Evolutionary conservation across 768 basidiomycete genomes (phyloP).

Genomic region (Chiua virens): DNA sequence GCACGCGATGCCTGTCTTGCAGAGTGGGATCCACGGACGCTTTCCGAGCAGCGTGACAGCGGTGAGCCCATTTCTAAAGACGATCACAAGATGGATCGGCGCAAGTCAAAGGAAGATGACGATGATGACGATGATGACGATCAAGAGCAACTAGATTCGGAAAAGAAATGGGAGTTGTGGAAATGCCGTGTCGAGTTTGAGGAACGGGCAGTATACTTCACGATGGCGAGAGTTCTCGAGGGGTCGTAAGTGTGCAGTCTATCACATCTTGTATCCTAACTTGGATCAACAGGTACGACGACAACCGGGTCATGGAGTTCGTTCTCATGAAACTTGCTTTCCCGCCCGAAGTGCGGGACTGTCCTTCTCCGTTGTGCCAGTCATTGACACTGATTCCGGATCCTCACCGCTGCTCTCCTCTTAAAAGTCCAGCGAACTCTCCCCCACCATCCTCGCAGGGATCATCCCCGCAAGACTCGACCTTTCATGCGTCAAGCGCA

Average conservation of each 20-base stretch:
- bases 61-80: conserved; percentile 11
- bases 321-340: conserved; percentile 69
- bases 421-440: conserved; percentile 28
- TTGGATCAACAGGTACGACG: conserved; percentile 44
- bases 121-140: conserved; percentile 12
- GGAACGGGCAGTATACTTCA: conserved; percentile 67
- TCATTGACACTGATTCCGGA: conserved; percentile 13
- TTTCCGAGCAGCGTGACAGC: conserved; percentile 7
- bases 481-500: conserved; percentile 5
- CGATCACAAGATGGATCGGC: conserved; percentile 2
- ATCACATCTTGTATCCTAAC: conserved; percentile 2
- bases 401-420: conserved; percentile 13
- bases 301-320: conserved; percentile 68
- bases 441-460: conserved; percentile 28
- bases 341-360: conserved; percentile 45
- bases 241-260: conserved; percentile 41
- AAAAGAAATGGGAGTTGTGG: conserved; percentile 67
- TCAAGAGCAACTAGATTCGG: conserved; percentile 11
- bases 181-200: conserved; percentile 79
- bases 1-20: conserved; percentile 59
- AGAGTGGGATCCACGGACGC: conserved; percentile 58
- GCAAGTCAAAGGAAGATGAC: conserved; percentile 5
- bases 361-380: conserved; percentile 18
- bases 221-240: conserved; percentile 65
- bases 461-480: conserved; percentile 29